phyloP scores from a whole-genome alignment of 2,329 filamentous ascomycete species.

The Arthrobotrys sinensis region DNA sequence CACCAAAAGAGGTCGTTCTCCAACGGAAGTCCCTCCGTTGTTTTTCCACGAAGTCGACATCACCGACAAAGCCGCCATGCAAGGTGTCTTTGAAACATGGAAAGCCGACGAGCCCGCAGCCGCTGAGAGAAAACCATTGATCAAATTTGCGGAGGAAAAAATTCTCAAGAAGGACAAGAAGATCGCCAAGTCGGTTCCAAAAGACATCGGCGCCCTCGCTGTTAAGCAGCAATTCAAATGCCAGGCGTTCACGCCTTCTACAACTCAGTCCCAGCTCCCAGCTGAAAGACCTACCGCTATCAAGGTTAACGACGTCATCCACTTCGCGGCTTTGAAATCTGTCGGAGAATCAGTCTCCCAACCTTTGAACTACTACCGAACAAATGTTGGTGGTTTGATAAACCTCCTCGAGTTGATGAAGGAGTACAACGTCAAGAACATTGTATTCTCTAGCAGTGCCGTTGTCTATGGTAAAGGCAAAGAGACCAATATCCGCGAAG shows the following conservation, averaged over 20 bases:
- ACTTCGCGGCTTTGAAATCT: constrained; percentile 79
- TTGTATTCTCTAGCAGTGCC: constrained; percentile 79
- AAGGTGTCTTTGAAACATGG: constrained; percentile 63
- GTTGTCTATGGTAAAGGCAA: constrained; percentile 76
- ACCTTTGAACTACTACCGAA: constrained; percentile 77
- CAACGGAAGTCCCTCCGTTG: constrained; percentile 62
- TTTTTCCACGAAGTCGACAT: constrained; percentile 65
- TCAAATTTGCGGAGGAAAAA: constrained; percentile 44
- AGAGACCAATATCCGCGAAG: constrained; percentile 65
- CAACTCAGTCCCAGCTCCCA: constrained; percentile 66
- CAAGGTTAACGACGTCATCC: constrained; percentile 76
- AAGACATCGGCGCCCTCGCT: constrained; percentile 66
- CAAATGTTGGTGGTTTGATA: constrained; percentile 77
- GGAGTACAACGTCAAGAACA: constrained; percentile 75
- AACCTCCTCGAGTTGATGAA: constrained; percentile 74
- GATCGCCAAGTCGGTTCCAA: constrained; percentile 65
- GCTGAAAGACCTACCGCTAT: constrained; percentile 68
- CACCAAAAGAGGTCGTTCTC: constrained; percentile 35
- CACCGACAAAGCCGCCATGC: constrained; percentile 62
- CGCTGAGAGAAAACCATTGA: constrained; percentile 25
- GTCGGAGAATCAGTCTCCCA: constrained; percentile 76
- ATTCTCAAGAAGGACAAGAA: constrained; percentile 33
- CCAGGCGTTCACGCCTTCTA: constrained; percentile 69
- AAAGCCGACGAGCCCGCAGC: constrained; percentile 19
- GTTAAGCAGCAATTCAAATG: constrained; percentile 66